Evolutionary conservation across 305 asterid species (phyloP).

Genomic region (Fraxinus albicans): DNA sequence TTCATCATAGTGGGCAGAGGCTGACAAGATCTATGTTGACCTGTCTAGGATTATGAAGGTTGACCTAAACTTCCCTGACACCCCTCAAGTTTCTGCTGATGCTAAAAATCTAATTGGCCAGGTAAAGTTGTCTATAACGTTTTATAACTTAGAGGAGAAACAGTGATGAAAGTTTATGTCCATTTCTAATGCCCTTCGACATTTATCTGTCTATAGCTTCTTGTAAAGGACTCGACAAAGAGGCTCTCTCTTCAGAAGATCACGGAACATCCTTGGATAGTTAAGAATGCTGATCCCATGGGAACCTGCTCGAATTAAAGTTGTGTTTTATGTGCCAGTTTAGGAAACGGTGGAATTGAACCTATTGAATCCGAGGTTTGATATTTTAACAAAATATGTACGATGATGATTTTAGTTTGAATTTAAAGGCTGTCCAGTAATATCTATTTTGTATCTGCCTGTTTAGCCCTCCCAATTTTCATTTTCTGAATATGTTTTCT

Average conservation of each 20-base stretch:
- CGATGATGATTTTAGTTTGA: neutral
- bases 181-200: neutral
- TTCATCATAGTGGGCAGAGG: neutral
- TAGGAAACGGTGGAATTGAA: neutral
- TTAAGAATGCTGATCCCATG: conserved; percentile 48
- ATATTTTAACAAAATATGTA: neutral
- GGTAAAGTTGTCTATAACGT: conserved; percentile 10
- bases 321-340: neutral
- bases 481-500: neutral
- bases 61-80: conserved; percentile 79
- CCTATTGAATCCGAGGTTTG: conserved; percentile 1
- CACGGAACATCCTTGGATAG: conserved; percentile 79
- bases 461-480: neutral
- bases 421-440: neutral
- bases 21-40: neutral
- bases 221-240: conserved; percentile 84
- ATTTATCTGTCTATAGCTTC: conserved; percentile 39
- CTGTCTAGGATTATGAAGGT: conserved; percentile 51
- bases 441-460: neutral
- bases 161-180: neutral
- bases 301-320: conserved; percentile 41
- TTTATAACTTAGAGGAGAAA: neutral
- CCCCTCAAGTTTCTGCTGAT: conserved; percentile 53
- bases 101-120: conserved; percentile 80
- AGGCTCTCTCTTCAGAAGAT: conserved; percentile 77